Base-by-base conservation (phyloP, 208 protist species). In the Trypanosoma lewisi region DNA sequence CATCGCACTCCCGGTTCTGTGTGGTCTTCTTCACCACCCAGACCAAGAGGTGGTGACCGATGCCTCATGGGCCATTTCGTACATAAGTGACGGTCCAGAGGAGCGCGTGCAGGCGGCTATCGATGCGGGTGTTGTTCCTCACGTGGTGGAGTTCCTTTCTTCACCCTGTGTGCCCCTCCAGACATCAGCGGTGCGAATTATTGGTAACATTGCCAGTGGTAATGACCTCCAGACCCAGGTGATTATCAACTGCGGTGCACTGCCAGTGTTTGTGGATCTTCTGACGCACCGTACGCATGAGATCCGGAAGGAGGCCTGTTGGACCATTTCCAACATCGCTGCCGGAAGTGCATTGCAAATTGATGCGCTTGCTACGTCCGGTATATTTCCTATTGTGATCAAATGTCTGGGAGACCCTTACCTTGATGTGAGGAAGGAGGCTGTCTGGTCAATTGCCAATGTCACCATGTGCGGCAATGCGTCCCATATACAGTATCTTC, bases 271-370 rank as follows among this genome's bases (percentile, higher is more conserved):
- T 14, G 56, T 48, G 0, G 52, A 71, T 14, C 77, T 99, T 21
- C 78, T 99, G 34, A 64, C 61, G 36, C 78, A 87, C 66, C 64
- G 64, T 14, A 94, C 95, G 62, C 87, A 86, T 37, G 78, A 83
- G 42, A 97, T 99, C 45, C 84, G 86, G 21, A 99, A 99, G 82
- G 98, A 99, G 77, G 90, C 96, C 21, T 99, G 97, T 81, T 99
- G 98, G 98, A 98, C 98, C 7, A 86, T 99, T 55, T 99, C 97
- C 14, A 99, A 99, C 90, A 99, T 99, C 52, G 98, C 97, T 19
- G 98, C 98, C 6, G 98, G 98, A 51, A 97, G 74, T 73, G 47
- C 67, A 4, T 51, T 77, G 14, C 98, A 99, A 80, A 97, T 99
- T 50, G 90, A 99, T 50, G 76, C 81, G 1, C 77, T 98, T 33